Conservation (phyloP, 1,139 yeast genomes). For the Debaryomyces nepalensis region DNA sequence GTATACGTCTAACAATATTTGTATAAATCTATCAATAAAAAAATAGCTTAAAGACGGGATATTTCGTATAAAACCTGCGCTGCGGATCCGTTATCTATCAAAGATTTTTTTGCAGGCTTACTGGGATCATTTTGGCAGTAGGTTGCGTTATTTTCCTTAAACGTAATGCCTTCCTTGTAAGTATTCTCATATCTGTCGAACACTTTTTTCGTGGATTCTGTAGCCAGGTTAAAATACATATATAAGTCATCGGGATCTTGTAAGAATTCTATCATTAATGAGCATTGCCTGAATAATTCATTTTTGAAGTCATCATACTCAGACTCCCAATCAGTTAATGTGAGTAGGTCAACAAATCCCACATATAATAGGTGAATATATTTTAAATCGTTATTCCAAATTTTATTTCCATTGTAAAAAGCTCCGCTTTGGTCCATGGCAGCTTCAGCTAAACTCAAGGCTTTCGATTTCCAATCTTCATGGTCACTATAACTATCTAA, state of each 20-base stretch:
- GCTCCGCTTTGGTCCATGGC: slow-evolving; percentile 28
- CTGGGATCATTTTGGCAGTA: slow-evolving; percentile 21
- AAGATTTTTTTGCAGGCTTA: slow-evolving; percentile 20
- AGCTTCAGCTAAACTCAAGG: slow-evolving; percentile 23
- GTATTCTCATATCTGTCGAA: slow-evolving; percentile 17
- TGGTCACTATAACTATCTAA: slow-evolving; percentile 24
- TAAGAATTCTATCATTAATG: slow-evolving; percentile 25
- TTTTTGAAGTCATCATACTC: slow-evolving; percentile 19
- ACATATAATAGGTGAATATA: slow-evolving; percentile 31
- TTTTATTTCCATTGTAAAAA: slow-evolving; percentile 24
- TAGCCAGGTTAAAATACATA: slow-evolving; percentile 22
- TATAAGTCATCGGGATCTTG: slow-evolving; percentile 28
- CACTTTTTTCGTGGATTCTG: slow-evolving; percentile 18
- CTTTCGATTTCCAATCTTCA: slow-evolving; percentile 19
- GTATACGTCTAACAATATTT: no score
- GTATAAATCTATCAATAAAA: no score
- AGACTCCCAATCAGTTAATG: slow-evolving; percentile 15
- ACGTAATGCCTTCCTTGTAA: slow-evolving; percentile 15
- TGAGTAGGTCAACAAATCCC: slow-evolving; percentile 30
- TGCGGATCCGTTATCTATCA: slow-evolving; percentile 30
- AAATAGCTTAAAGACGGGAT: slow-evolving; percentile 13
- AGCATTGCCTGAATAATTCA: slow-evolving; percentile 29
- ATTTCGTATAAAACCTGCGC: slow-evolving; percentile 30
- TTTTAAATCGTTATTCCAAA: slow-evolving; percentile 32
- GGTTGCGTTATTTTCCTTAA: slow-evolving; percentile 10